Evolutionary conservation across 495 filamentous ascomycete genomes (phyloP), one percentile per base, ranked within the genome.

Genomic region (Glutinoglossum americanum): DNA sequence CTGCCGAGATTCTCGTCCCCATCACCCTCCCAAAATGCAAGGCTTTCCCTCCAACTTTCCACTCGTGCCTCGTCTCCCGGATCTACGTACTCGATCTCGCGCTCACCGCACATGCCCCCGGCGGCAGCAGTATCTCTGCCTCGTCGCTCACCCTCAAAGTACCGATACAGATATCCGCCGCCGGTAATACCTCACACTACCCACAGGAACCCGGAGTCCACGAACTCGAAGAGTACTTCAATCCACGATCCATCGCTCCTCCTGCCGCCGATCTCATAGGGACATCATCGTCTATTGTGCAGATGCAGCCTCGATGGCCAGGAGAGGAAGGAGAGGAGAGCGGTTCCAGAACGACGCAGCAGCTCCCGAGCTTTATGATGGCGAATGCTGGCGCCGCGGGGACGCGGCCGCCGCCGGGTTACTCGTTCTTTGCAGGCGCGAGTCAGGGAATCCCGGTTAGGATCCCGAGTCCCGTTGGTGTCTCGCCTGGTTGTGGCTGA

Each of bases 31-130:
- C 92, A 0, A 70, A 68, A 10, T 79, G 77, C 62, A 85, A 81
- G 60, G 72, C 79, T 1, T 88, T 89, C 68, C 68, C 92, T 28
- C 93, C 92, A 0, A 89, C 87, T 19, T 98, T 97, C 71, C 82
- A 92, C 69, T 79, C 80, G 56, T 98, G 92, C 69, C 77, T 94
- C 62, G 72, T 84, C 30, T 84, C 83, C 17, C 82, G 92, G 59
- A 70, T 81, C 26, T 97, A 98, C 70, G 71, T 74, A 9, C 73
- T 96, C 23, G 81, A 84, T 45, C 69, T 97, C 53, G 72, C 73
- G 13, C 57, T 59, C 47, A n/a, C 10, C 27, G 48, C 37, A 15
- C 32, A 35, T 6, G 30, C 79, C 0, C 72, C 78, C 5, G 72
- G 73, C 5, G 73, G 73, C 54, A 21, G 1, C 28, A 26, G 11